Conservation (phyloP, 2,329 filamentous ascomycete species). For the Podosphaera leucotricha region DNA sequence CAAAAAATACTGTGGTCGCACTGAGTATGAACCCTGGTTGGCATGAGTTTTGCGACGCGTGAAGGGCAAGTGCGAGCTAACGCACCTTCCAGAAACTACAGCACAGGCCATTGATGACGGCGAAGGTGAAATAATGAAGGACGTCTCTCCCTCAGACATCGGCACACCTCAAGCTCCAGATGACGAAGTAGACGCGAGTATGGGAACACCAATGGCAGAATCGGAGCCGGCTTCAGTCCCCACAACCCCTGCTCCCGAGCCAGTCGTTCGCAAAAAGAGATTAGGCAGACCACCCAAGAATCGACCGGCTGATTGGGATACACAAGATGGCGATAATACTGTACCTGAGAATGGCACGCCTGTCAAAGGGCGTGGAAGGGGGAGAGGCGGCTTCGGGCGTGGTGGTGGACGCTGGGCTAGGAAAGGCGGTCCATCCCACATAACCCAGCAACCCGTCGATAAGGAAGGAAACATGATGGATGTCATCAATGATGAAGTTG, state of each 20-base stretch:
- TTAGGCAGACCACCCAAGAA: conserved; percentile 77
- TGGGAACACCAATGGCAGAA: conserved; percentile 21
- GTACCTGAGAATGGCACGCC: conserved; percentile 23
- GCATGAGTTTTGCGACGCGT: conserved; percentile 1
- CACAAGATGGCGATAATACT: conserved; percentile 22
- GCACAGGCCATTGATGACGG: conserved; percentile 21
- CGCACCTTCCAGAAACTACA: conserved; percentile 21
- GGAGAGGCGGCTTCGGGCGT: conserved; percentile 30
- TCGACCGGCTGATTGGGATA: conserved; percentile 55
- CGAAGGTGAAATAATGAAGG: conserved; percentile 23
- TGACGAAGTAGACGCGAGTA: conserved; percentile 24
- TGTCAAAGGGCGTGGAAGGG: conserved; percentile 32
- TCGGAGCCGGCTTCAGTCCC: conserved; percentile 22
- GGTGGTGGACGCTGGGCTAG: conserved; percentile 43
- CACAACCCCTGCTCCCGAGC: conserved; percentile 15
- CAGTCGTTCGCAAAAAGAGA: conserved; percentile 48
- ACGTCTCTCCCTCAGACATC: conserved; percentile 15
- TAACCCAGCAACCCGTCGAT: conserved; percentile 67
- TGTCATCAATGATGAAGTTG: conserved; percentile 79
- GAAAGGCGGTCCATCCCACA: conserved; percentile 44
- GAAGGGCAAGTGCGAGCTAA: conserved; percentile 3
- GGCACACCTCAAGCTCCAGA: conserved; percentile 14
- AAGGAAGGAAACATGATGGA: conserved; percentile 84
- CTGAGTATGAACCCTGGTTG: conserved; percentile 24
- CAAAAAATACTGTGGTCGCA: conserved; percentile 28